Evolutionary conservation across 1,284 basidiomycete genomes (phyloP), one percentile per base, ranked within the genome.

Genomic region (Irpex rosettiformis): DNA sequence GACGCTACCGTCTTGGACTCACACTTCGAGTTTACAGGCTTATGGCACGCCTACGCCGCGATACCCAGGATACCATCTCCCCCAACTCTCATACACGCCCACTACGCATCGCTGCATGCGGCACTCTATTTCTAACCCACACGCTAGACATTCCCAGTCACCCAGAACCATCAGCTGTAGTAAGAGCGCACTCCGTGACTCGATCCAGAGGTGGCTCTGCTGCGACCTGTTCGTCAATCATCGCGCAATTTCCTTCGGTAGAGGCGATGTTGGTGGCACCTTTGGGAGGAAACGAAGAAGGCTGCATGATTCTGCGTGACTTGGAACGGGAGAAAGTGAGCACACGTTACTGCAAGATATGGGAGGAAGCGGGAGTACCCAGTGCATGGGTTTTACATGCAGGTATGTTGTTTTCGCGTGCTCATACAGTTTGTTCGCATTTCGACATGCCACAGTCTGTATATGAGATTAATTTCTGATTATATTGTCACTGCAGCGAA

Each of bases 331-430:
- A 84, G 61, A 83, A 87, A 8, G 83, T 93, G 0, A 83, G 77
- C 59, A 91, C 87, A 42, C 78, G 81, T 40, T 89, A 84, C 65
- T 90, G 88, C 72, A 89, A 89, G 69, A 70, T 89, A 21, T 88
- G 86, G 83, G 80, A 83, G 28, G 79, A 81, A 21, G 78, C 82
- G 16, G 84, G 86, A 55, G 86, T 92, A 21, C 90, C 90, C 1
- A 83, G 80, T 58, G 89, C 91, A n/a, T 93, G 90, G 88, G 83
- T 93, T 28, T 67, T 93, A 29, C 82, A 89, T 71, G 80, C 87
- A 56, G 81, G 88, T 86, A 61, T 65, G 78, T 69, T 6, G 27
- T 16, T 58, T 43, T 56, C 16, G 22, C 2, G 18, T 24, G n/a
- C 18, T 18, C 6, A 25, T 24, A 45, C 52, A 43, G 48, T 48